A percentile compares a stretch with the other conserved stretches of the same genome.
These are phyloP conservation scores for Hanseniaspora gamundiae DNA, from an alignment of 1,139 yeast species.

Conservation along the genomic window DNA sequence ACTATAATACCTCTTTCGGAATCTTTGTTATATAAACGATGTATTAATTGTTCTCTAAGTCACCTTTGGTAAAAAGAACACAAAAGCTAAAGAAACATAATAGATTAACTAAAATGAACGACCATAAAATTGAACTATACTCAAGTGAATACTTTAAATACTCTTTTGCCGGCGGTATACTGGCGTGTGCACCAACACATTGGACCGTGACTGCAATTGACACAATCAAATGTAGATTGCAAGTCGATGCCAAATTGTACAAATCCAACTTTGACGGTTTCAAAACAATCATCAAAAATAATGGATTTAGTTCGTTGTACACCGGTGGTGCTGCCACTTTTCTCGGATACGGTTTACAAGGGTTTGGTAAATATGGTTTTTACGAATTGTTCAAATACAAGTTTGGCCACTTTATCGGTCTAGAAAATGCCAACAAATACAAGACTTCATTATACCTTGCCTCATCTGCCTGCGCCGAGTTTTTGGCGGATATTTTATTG, in stretches of 20 bases:
- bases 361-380: constrained; percentile 93
- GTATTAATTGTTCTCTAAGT: too few species aligned
- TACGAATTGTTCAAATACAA: constrained; percentile 79
- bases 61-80: too few species aligned
- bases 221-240: constrained; percentile 84
- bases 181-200: constrained; percentile 94
- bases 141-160: constrained; percentile 66
- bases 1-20: too few species aligned
- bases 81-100: too few species aligned
- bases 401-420: constrained; percentile 59
- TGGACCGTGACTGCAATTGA: constrained; percentile 87
- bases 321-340: constrained; percentile 88
- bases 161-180: constrained; percentile 78
- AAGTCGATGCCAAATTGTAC: constrained; percentile 64
- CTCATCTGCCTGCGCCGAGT: constrained; percentile 88
- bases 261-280: constrained; percentile 69
- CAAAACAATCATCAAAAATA: constrained; percentile 45
- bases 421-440: constrained; percentile 46
- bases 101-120: background rate
- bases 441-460: constrained; percentile 65
- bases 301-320: constrained; percentile 62
- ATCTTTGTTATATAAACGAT: too few species aligned
- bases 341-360: constrained; percentile 85
- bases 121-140: constrained; percentile 27
- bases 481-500: constrained; percentile 74